Evolutionary conservation across 139 green algal species (phyloP).

Genomic region (Bryopsis sp.): DNA sequence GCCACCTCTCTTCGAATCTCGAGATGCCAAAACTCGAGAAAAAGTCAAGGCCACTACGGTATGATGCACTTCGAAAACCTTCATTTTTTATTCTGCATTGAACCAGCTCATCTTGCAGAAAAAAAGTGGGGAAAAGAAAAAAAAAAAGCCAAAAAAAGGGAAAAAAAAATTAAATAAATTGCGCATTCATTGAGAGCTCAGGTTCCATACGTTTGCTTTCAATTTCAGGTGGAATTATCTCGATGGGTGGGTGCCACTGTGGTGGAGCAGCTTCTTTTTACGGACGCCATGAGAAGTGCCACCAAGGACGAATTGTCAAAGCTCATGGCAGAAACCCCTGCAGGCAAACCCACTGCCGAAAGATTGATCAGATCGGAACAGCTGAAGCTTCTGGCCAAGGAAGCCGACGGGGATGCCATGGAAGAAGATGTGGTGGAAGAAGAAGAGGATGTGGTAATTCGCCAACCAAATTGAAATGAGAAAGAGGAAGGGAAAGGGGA

Average conservation of each 20-base stretch:
- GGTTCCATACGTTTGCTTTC: not conserved
- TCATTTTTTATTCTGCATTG: not conserved
- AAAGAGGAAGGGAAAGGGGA: no score
- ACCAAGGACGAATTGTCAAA: conserved; percentile 83
- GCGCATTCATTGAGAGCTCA: not conserved
- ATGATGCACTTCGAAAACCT: conserved; percentile 13
- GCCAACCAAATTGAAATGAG: no score
- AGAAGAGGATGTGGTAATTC: no score
- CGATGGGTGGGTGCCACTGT: conserved; percentile 56
- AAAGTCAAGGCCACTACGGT: conserved; percentile 78
- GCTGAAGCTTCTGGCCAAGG: no score
- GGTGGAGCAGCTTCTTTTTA: conserved; percentile 60
- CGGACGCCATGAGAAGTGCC: conserved; percentile 78
- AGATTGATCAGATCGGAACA: conserved; percentile 6
- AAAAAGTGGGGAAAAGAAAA: no score
- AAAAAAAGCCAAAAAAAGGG: no score
- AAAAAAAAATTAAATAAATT: no score
- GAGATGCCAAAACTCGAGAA: conserved; percentile 72
- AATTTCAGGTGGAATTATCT: conserved; percentile 56
- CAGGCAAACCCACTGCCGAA: conserved; percentile 14
- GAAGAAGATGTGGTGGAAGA: no score
- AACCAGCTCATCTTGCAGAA: no score
- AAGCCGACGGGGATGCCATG: no score
- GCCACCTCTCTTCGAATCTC: conserved; percentile 71
- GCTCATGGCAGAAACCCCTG: conserved; percentile 30